These are phyloP conservation scores for Colletotrichum falcatum DNA, from an alignment of 2,329 filamentous ascomycete species.

Conservation along the genomic window DNA sequence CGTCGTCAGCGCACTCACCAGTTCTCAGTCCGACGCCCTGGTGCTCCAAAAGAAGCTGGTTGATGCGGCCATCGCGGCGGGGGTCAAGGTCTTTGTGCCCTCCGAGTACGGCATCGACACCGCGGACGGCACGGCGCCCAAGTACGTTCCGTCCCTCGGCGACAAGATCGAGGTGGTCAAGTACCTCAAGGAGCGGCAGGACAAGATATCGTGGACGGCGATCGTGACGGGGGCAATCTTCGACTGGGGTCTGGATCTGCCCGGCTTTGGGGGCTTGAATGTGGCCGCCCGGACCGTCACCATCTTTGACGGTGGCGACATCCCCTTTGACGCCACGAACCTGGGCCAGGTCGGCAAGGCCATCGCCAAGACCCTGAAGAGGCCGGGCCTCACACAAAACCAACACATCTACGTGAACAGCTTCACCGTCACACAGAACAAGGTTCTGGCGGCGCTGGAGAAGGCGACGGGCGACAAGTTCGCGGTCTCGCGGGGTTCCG, in stretches of 20 bases:
- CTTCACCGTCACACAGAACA: conserved; percentile 67
- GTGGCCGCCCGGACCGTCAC: conserved; percentile 15
- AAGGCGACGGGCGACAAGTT: conserved; percentile 64
- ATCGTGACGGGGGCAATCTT: conserved; percentile 10
- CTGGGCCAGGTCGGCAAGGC: conserved; percentile 11
- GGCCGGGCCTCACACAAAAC: neutral
- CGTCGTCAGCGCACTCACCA: neutral
- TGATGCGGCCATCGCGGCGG: conserved; percentile 8
- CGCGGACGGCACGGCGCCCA: neutral
- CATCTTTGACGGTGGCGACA: conserved; percentile 18
- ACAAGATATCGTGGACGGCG: conserved; percentile 3
- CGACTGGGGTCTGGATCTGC: conserved; percentile 10
- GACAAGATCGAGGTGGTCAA: neutral
- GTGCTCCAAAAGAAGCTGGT: conserved; percentile 2
- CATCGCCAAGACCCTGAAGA: neutral
- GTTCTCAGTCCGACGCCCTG: neutral
- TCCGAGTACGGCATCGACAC: conserved; percentile 23
- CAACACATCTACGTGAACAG: conserved; percentile 11
- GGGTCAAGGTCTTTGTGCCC: conserved; percentile 18
- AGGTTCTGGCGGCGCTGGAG: conserved; percentile 66
- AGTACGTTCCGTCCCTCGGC: neutral
- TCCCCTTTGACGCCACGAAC: conserved; percentile 8
- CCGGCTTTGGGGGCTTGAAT: conserved; percentile 14
- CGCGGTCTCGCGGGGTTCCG: conserved; percentile 52
- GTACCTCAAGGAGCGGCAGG: conserved; percentile 5